phyloP scores from a whole-genome alignment of 2,329 filamentous ascomycete species.

The Sporothrix mexicana region DNA sequence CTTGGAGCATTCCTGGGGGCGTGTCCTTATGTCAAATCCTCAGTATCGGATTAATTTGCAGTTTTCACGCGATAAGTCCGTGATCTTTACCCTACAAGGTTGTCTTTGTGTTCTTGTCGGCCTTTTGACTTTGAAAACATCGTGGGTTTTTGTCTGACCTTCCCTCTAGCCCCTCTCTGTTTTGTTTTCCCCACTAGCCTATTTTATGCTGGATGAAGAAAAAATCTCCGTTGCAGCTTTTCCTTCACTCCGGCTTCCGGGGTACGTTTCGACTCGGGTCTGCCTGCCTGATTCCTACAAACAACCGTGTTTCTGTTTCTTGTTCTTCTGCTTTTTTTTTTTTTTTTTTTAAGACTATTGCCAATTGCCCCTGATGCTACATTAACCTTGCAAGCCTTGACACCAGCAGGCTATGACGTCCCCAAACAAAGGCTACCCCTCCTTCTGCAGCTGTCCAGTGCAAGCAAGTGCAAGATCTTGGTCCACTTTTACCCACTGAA shows the following conservation, averaged over 20 bases:
- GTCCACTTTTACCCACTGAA: not conserved
- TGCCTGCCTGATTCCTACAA: not conserved
- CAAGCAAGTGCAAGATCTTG: not conserved
- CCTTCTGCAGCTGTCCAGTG: not conserved
- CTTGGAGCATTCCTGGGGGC: not conserved
- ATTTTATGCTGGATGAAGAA: not conserved
- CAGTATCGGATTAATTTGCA: not conserved
- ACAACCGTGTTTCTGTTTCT: not conserved
- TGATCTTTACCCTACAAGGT: not conserved
- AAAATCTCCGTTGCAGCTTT: not conserved
- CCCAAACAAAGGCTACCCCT: not conserved
- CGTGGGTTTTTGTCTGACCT: no score
- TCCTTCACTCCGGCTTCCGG: not conserved
- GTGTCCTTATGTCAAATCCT: not conserved
- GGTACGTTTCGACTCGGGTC: not conserved
- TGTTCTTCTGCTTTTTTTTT: not conserved
- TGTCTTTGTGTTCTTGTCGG: not conserved
- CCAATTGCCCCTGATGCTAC: not conserved
- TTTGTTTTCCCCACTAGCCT: not conserved
- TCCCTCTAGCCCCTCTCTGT: not conserved
- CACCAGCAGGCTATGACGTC: not conserved
- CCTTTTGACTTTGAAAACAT: no score
- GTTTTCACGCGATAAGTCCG: not conserved
- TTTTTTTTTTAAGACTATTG: not conserved
- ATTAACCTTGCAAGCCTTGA: not conserved